Base-by-base conservation (phyloP, 495 filamentous ascomycete genomes). In the Aspergillus olivimuriae region DNA sequence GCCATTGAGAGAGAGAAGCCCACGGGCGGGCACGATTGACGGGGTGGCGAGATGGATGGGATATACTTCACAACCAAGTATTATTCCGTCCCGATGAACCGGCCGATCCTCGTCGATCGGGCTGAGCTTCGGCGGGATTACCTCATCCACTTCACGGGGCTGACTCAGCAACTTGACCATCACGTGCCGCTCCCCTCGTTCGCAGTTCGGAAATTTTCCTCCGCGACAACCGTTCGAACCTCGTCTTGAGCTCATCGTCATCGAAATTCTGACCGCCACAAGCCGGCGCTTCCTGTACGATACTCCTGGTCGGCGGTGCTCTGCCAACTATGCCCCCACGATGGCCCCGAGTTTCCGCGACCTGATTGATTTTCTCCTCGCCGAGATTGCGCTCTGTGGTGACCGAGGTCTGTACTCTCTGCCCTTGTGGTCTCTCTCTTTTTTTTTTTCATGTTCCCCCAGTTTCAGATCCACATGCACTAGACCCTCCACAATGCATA, bases 321-420 rank as follows among this genome's bases (percentile, higher is more conserved):
- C n/a, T n/a, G n/a, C n/a, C n/a, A 34, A 51, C 43, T 35, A 62
- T 57, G 53, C 47, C 36, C 24, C 48, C 43, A 58, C 20, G 34
- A 89, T 90, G 87, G 77, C 69, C 41, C 69, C 62, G 39, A 76
- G 77, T 46, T 64, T 86, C 41, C 83, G 88, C 60, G 78, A 78
- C 44, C 63, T 92, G 61, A 79, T 89, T 36, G 75, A 83, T 50
- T 80, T 77, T 55, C 63, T 90, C 36, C 63, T 91, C 34, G 73
- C 75, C 15, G 83, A 86, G 68, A 82, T 91, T 57, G 84, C 85
- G 26, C 68, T 82, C 32, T 69, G 67, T 40, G 86, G 86, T 22
- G 74, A 76, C 46, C 70, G 76, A 68, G 86, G 86, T 90, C 62
- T 65, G 84, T 76, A 39, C 50, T 19, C 15, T 31, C 34, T 35